phyloP scores from a whole-genome alignment of 2,329 filamentous ascomycete genomes.

The Pseudogymnoascus sp. region DNA sequence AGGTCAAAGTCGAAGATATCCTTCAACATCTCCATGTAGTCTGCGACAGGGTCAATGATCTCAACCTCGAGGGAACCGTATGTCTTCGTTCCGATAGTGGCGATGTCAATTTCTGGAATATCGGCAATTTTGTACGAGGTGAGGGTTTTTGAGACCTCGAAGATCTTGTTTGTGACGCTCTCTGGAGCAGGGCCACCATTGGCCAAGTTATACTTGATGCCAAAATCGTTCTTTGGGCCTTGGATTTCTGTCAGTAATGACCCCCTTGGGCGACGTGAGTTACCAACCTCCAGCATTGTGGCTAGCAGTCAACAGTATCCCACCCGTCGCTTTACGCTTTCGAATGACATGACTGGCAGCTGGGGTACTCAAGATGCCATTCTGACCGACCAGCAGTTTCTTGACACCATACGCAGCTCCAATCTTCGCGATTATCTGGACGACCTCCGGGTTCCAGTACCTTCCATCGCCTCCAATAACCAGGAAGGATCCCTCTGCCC shows the following conservation, averaged over 20 bases:
- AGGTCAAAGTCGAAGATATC: slow-evolving; percentile 96
- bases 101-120: slow-evolving; percentile 79
- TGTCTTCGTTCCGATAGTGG: slow-evolving; percentile 71
- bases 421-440: slow-evolving; percentile 96
- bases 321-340: slow-evolving; percentile 88
- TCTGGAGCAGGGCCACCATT: slow-evolving; percentile 96
- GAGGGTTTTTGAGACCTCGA: slow-evolving; percentile 79
- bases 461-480: slow-evolving; percentile 97
- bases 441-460: slow-evolving; percentile 94
- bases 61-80: slow-evolving; percentile 89
- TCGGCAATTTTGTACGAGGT: slow-evolving; percentile 87
- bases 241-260: slow-evolving; percentile 12
- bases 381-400: slow-evolving; percentile 93
- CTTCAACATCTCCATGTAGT: slow-evolving; percentile 94
- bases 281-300: slow-evolving; percentile 87
- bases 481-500: slow-evolving; percentile 71
- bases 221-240: slow-evolving; percentile 93
- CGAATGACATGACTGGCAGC: slow-evolving; percentile 94
- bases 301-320: slow-evolving; percentile 92
- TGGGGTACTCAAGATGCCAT: slow-evolving; percentile 93
- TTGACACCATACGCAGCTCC: slow-evolving; percentile 95
- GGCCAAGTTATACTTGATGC: slow-evolving; percentile 98
- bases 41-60: slow-evolving; percentile 83
- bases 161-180: slow-evolving; percentile 97
- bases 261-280: background rate